A percentile compares a stretch with the other conserved stretches of the same genome.
These are phyloP conservation scores for Apiotrichum veenhuisii DNA, from an alignment of 1,284 basidiomycete species.

Conservation along the genomic window DNA sequence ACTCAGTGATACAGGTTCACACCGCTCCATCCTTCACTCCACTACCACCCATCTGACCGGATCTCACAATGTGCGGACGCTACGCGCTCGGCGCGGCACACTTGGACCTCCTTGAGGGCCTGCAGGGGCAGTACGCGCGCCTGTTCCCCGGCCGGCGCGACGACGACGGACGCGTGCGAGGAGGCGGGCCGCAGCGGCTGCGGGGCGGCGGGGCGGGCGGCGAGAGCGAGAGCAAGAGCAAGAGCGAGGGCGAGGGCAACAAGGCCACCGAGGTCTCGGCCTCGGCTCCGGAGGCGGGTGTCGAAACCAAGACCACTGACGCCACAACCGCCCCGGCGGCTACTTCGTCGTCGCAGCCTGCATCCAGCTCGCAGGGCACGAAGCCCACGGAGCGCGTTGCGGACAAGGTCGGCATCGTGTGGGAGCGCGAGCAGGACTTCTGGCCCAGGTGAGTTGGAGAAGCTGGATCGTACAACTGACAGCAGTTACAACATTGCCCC, in stretches of 20 bases:
- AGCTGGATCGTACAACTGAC: background rate
- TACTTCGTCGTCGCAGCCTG: background rate
- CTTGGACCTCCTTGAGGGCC: conserved; percentile 16
- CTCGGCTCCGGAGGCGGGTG: no score
- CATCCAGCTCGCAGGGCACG: background rate
- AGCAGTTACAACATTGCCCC: conserved; percentile 47
- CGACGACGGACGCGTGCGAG: conserved; percentile 5
- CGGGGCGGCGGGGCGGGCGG: conserved; percentile 13
- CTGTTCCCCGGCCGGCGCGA: conserved; percentile 9
- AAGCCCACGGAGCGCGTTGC: background rate
- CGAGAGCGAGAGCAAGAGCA: conserved; percentile 3
- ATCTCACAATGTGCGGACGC: conserved; percentile 38
- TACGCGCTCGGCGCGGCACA: conserved; percentile 40
- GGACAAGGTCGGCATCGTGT: conserved; percentile 18
- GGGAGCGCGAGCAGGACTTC: conserved; percentile 41
- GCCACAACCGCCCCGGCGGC: background rate
- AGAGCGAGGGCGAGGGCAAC: background rate
- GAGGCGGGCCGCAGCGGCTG: conserved; percentile 7
- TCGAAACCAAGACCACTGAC: background rate
- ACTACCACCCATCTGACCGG: background rate
- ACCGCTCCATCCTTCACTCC: background rate
- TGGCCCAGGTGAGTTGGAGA: conserved; percentile 26
- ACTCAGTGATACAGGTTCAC: background rate
- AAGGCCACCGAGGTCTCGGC: background rate
- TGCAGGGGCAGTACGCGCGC: conserved; percentile 17